Evolutionary conservation across 163 green algal genomes (phyloP), one percentile per base, ranked within the genome.

Genomic region (Prototheca cutis): DNA sequence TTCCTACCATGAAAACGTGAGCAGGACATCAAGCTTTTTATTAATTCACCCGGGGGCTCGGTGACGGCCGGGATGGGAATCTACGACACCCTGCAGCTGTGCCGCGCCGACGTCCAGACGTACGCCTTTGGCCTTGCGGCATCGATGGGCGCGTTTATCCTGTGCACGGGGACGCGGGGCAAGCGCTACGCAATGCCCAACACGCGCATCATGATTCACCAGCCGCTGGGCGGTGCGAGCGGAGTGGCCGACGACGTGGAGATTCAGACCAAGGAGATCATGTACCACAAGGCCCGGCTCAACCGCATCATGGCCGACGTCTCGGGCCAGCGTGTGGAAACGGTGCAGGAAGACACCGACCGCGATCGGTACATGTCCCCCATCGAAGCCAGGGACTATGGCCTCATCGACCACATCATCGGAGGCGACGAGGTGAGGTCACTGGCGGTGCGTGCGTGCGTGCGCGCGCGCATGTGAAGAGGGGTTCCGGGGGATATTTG

Each of bases 121-220:
- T 95, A 96, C 71, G 98, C 91, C 80, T 97, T 99, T 68, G 93
- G 93, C 27, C 75, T 99, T 51, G 93, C 93, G 18, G 93, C 93
- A 0, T 97, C 89, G 53, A 99, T 99, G 93, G 93, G 93, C n/a
- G 93, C 93, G 0, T 99, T 99, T 73, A 74, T 99, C 48, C 81
- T 99, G 62, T 80, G 86, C n/a, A 86, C 91, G 0, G 93, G 93
- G 51, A 71, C 80, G 48, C 82, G 83, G 54, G 93, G 93, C 62
- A 98, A 98, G 80, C 81, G 93, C n/a, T 85, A 90, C 73, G 87
- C 77, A 51, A 97, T 99, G 93, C 93, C 93, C 39, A 99, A 98
- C 76, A 73, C 87, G 5, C 83, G 93, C 66, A 98, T 99, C 76
- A 99, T 99, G 93, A 98, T 99, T 69, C 93, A 99, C 72, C 93